Evolutionary conservation across 345 rosid species (phyloP).

Genomic region (Moringa oleifera): DNA sequence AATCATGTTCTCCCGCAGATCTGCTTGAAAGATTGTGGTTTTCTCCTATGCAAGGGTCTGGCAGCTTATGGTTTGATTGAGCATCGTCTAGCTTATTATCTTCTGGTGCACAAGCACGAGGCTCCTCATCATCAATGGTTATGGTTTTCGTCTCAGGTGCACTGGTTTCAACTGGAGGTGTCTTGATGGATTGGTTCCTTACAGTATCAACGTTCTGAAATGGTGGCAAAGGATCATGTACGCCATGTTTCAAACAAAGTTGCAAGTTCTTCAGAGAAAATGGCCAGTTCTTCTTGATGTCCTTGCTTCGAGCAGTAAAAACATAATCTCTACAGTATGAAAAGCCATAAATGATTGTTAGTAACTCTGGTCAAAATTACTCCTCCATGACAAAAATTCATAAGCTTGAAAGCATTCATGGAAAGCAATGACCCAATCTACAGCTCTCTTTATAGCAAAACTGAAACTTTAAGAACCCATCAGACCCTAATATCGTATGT

Average conservation of each 20-base stretch:
- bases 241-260: constrained; percentile 83
- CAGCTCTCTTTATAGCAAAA: no score
- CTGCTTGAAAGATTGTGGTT: constrained; percentile 28
- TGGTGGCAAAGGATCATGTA: constrained; percentile 83
- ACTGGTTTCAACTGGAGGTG: constrained; percentile 30
- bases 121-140: constrained; percentile 22
- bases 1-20: constrained; percentile 46
- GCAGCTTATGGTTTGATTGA: constrained; percentile 21
- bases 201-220: constrained; percentile 47
- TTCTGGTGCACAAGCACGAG: constrained; percentile 19
- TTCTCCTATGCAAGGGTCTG: constrained; percentile 31
- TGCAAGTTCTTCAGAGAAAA: constrained; percentile 68
- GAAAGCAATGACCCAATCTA: no score
- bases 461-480: no score
- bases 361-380: not conserved
- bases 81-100: constrained; percentile 25
- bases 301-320: constrained; percentile 56
- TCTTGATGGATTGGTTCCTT: constrained; percentile 32
- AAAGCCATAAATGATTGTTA: not conserved
- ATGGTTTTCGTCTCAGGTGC: constrained; percentile 28
- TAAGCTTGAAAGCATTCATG: no score
- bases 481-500: constrained; percentile 27
- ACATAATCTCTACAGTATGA: constrained; percentile 83
- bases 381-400: no score
- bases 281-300: constrained; percentile 87